Evolutionary conservation across 2,329 filamentous ascomycete species (phyloP).

Genomic region (Exophiala bonariae): DNA sequence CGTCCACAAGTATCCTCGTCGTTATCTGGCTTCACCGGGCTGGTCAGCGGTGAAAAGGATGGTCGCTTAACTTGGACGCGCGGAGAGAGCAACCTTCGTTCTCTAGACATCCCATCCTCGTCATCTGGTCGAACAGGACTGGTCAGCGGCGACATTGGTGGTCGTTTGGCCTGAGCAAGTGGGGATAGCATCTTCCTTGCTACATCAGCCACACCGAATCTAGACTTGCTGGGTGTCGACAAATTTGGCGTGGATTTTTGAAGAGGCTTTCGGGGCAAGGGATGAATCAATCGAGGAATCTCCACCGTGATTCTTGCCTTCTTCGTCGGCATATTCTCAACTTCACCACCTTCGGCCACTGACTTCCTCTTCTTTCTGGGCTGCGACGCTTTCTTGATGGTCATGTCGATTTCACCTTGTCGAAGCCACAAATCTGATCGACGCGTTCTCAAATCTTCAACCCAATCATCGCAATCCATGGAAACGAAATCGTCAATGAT

Average conservation of each 20-base stretch:
- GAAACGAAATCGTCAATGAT: slow-evolving; percentile 73
- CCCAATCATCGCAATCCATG: slow-evolving; percentile 75
- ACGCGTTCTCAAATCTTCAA: slow-evolving; percentile 60
- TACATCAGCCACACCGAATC: neutral
- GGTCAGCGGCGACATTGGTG: slow-evolving; percentile 4
- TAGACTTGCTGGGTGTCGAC: too few relatives aligned
- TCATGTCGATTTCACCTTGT: slow-evolving; percentile 31
- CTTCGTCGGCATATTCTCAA: slow-evolving; percentile 17
- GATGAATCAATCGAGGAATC: neutral
- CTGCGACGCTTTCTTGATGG: slow-evolving; percentile 23
- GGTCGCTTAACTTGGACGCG: too few relatives aligned
- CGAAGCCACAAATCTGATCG: slow-evolving; percentile 59
- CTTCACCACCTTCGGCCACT: slow-evolving; percentile 8
- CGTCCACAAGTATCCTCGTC: too few relatives aligned
- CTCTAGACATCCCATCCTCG: too few relatives aligned
- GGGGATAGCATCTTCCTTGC: slow-evolving; percentile 20
- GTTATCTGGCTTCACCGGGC: too few relatives aligned
- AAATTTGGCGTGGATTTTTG: too few relatives aligned
- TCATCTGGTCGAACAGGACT: neutral
- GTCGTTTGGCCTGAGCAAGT: slow-evolving; percentile 19
- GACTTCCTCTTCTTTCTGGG: slow-evolving; percentile 27
- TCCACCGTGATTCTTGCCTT: slow-evolving; percentile 21
- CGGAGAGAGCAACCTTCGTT: too few relatives aligned
- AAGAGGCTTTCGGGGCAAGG: too few relatives aligned
- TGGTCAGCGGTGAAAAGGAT: neutral